Base-by-base conservation (phyloP, 176 grass and related monocot species). In the Saccharum spontaneum region DNA sequence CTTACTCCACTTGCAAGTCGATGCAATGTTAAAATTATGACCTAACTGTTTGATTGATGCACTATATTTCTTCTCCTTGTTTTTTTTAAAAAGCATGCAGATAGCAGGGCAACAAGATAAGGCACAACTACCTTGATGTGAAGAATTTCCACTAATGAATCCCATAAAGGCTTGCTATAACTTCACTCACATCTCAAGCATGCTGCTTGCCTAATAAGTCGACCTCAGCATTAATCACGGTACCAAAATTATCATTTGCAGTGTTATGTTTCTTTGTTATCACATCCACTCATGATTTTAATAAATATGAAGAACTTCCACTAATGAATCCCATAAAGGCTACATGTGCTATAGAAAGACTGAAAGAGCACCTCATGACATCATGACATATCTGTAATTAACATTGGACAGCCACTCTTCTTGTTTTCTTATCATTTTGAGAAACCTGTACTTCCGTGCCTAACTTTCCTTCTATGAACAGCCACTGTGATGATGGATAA, bases 201-300 rank as follows among this genome's bases (percentile, higher is more conserved):
- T 63, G 54, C 54, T 78, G 43, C 67, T 88, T 83, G 55, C 75
- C 30, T 88, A 55, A 66, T 79, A 83, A 65, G 86, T 88, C 72
- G 31, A 73, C 67, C 10, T 83, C 80, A 52, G 38, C 67, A 83
- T 71, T 83, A n/a, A 88, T 66, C 44, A 65, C 4, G 71, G 12
- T 78, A 72, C 73, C 31, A 33, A 88, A 77, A 31, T 78, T 83
- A 62, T 61, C 16, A 52, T 40, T 28, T 61, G 11, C 10, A 62
- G 40, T 39, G 66, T 22, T 83, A 62, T 70, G 80, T 26, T 83
- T 77, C 37, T 85, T 61, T 11, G 16, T 14, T 77, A 30, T 64
- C 80, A 52, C n/a, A 45, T 48, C 78, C 78, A 71, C 70, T 83
- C 28, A 63, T 88, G 50, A 11, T 71, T 23, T 40, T 15, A 33